Base-by-base conservation (phyloP, 805 yeast genomes). In the Saccharomycopsis vini region DNA sequence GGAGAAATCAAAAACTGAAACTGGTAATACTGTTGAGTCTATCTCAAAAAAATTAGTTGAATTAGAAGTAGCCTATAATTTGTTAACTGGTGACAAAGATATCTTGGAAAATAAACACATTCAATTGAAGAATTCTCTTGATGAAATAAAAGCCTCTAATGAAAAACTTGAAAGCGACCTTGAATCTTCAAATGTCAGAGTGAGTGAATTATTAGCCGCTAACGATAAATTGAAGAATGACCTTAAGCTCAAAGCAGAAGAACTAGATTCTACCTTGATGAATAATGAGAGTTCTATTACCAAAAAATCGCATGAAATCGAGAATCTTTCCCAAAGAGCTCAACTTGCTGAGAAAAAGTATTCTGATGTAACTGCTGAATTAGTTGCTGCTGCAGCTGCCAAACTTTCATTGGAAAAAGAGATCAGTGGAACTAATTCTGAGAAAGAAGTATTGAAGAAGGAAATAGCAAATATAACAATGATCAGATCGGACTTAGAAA, bases 1-100 rank as follows among this genome's bases (percentile, higher is more conserved):
- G 52, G 54, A 29, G 54, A 55, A 42, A n/a, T 41, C 43, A 2
- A 32, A 43, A n/a, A 32, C 42, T 20, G 43, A 43, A 30, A 44
- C 51, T n/a, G 51, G 44, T 18, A 37, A 46, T 24, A 40, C 51
- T 12, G 37, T 46, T 29, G 50, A 40, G 40, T 31, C 36, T 19
- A 13, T 24, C 24, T 16, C 43, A 28, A 34, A 53, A 29, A 44
- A 51, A 24, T 39, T 48, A 7, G 23, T 42, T 18, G 52, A 37
- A 19, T 31, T 47, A 7, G 46, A 50, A 35, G 43, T 36, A 18
- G 37, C 50, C 21, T 44, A 50, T 36, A 36, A 42, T 12, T 40
- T 45, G 37, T 36, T 45, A 20, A n/a, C 12, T 13, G 31, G 19
- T 24, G 43, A 41, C 15, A 39, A 48, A 16, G 28, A 15, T 13